phyloP scores from a whole-genome alignment of 495 filamentous ascomycete genomes.

The Neurospora sp. region DNA sequence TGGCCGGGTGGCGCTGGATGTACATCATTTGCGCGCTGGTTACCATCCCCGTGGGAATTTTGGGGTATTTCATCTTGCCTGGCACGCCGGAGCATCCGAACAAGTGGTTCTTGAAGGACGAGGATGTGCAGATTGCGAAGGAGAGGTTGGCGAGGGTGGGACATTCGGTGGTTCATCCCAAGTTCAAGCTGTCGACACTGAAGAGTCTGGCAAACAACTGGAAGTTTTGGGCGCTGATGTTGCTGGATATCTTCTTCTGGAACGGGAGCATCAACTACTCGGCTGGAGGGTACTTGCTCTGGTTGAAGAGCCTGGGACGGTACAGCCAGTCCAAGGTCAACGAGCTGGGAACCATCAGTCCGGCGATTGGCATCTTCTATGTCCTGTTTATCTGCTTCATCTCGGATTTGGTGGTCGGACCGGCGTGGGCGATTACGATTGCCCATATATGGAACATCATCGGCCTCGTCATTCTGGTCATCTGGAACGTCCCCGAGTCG shows the following conservation, averaged over 20 bases:
- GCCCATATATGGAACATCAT: conserved; percentile 20
- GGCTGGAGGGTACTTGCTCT: conserved; percentile 30
- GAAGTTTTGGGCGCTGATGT: conserved; percentile 30
- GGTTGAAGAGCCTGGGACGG: conserved; percentile 25
- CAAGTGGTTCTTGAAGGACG: conserved; percentile 25
- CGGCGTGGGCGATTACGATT: conserved; percentile 28
- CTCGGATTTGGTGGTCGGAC: conserved; percentile 31
- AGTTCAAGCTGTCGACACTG: conserved; percentile 15
- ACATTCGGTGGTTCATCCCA: conserved; percentile 15
- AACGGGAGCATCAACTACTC: conserved; percentile 29
- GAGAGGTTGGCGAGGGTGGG: conserved; percentile 26
- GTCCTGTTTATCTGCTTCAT: conserved; percentile 35
- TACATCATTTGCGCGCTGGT: conserved; percentile 43
- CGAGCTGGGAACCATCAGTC: conserved; percentile 23
- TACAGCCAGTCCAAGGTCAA: conserved; percentile 20
- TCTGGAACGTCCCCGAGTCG: conserved; percentile 38
- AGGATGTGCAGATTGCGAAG: conserved; percentile 28
- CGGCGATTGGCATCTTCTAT: conserved; percentile 36
- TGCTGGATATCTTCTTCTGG: conserved; percentile 42
- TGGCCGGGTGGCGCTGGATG: conserved; percentile 44
- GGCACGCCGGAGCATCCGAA: conserved; percentile 37
- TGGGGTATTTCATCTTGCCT: conserved; percentile 34
- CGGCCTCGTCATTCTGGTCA: conserved; percentile 20
- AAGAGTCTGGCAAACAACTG: conserved; percentile 20
- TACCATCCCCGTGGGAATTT: conserved; percentile 38